phyloP scores from a whole-genome alignment of 139 green algal genomes.

The Auxenochlorella protothecoides region DNA sequence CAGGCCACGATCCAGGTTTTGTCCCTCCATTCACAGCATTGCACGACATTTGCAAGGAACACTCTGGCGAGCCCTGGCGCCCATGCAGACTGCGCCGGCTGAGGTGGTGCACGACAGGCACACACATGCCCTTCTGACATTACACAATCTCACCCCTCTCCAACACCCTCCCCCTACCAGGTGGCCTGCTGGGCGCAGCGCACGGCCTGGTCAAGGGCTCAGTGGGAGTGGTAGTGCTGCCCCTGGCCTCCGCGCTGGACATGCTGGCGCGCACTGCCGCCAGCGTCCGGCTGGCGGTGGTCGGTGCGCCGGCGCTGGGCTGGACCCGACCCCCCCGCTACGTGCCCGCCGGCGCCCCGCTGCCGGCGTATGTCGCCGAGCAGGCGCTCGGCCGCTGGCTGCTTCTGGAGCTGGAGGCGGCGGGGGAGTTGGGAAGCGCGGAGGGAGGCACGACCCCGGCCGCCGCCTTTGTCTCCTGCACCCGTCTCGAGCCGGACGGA shows the following conservation, averaged over 20 bases:
- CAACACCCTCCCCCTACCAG: background rate
- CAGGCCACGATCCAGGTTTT: background rate
- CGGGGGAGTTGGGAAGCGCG: background rate
- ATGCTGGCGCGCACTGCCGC: constrained; percentile 21
- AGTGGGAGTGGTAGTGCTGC: constrained; percentile 24
- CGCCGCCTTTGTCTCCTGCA: background rate
- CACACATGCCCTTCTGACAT: no score
- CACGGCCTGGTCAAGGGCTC: constrained; percentile 18
- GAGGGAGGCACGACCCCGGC: background rate
- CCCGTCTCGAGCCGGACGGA: background rate
- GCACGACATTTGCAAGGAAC: no score
- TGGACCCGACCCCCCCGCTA: constrained; percentile 26
- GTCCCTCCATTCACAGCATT: no score
- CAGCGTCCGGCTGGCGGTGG: constrained; percentile 24
- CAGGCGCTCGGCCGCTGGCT: constrained; percentile 32
- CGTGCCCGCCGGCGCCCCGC: constrained; percentile 9
- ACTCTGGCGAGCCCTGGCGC: no score
- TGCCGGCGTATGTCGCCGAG: constrained; percentile 25
- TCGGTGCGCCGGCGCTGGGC: constrained; percentile 16
- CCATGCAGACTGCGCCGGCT: no score
- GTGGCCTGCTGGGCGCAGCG: constrained; percentile 22
- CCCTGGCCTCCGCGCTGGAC: constrained; percentile 30
- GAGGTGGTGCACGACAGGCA: no score
- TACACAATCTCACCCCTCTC: background rate
- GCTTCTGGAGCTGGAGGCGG: constrained; percentile 18